Conservation (phyloP, 345 rosid genomes). For the Brassica juncea region DNA sequence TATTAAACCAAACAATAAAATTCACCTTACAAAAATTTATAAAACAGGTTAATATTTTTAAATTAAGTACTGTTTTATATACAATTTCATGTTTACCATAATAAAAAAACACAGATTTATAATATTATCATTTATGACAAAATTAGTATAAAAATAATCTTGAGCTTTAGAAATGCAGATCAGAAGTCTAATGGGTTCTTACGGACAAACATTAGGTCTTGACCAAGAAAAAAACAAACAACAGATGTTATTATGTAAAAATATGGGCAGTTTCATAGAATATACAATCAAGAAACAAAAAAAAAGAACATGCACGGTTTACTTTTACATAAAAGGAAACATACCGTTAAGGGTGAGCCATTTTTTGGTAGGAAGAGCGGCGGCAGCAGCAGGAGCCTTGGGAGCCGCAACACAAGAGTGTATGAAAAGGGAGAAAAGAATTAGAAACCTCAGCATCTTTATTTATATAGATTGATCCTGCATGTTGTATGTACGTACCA, state of each 20-base stretch:
- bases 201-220: neutral
- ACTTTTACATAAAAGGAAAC: neutral
- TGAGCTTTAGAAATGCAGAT: neutral
- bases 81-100: neutral
- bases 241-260: neutral
- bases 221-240: neutral
- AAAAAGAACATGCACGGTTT: neutral
- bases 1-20: neutral
- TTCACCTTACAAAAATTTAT: neutral
- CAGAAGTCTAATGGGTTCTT: neutral
- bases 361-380: neutral
- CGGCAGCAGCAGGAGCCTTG: neutral
- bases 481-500: neutral
- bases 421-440: neutral
- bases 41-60: too few relatives aligned
- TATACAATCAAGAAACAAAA: neutral
- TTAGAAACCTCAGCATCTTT: neutral
- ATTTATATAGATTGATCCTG: neutral
- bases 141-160: too few relatives aligned
- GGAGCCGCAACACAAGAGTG: neutral
- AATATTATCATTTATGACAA: neutral
- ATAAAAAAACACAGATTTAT: neutral
- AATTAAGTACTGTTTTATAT: too few relatives aligned
- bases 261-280: neutral
- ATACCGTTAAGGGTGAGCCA: slow-evolving; percentile 2